phyloP scores from a whole-genome alignment of 495 filamentous ascomycete genomes.

The Tuber umbilicatum region DNA sequence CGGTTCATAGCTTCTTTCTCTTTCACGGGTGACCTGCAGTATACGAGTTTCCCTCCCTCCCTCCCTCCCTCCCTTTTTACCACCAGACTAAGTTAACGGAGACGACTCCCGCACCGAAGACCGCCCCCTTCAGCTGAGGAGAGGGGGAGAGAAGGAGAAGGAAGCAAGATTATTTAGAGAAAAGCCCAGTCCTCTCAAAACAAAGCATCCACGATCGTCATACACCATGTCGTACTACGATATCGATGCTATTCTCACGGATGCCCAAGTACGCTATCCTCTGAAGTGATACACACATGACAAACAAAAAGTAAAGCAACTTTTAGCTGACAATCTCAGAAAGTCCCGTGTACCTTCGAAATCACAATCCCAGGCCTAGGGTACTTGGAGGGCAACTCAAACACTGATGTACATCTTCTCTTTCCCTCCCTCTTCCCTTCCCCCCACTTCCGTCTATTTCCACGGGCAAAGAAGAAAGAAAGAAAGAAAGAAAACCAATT shows the following conservation, averaged over 20 bases:
- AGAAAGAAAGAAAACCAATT: not conserved
- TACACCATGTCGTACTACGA: slow-evolving; percentile 81
- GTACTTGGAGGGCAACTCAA: slow-evolving; percentile 69
- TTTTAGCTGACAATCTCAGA: slow-evolving; percentile 50
- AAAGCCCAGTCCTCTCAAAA: not conserved
- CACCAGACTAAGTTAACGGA: not conserved
- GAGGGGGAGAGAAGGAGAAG: not conserved
- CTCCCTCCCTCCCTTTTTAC: not conserved
- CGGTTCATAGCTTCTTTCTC: not conserved
- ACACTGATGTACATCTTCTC: slow-evolving; percentile 50
- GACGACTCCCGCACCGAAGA: not conserved
- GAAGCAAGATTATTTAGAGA: not conserved
- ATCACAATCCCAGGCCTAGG: slow-evolving; percentile 80
- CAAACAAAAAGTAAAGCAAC: not conserved
- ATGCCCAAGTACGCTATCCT: slow-evolving; percentile 61
- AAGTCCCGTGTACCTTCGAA: slow-evolving; percentile 91
- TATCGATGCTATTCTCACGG: slow-evolving; percentile 86
- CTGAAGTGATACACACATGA: not conserved
- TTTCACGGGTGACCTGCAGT: not conserved
- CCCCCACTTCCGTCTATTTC: not conserved
- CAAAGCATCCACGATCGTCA: not conserved
- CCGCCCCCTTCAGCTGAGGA: not conserved
- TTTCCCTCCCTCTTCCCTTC: not conserved
- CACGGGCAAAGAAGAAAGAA: not conserved
- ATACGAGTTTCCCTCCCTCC: not conserved